Conservation (phyloP, 2,329 filamentous ascomycete genomes). For the Hypoxylon sp. region DNA sequence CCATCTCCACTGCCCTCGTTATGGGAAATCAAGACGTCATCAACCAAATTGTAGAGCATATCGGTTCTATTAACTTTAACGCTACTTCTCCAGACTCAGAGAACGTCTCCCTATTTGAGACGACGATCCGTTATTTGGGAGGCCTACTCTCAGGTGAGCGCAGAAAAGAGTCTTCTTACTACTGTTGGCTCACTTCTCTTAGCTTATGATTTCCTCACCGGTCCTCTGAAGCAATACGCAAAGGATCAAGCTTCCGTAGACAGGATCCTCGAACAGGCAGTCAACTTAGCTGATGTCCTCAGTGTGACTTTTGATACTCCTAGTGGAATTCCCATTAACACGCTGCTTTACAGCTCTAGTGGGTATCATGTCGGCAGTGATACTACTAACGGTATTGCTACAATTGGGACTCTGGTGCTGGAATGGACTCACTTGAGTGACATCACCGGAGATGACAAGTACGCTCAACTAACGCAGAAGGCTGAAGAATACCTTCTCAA, state of each 20-base stretch:
- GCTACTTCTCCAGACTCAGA: constrained; percentile 64
- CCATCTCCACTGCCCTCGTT: constrained; percentile 82
- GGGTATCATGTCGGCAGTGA: constrained; percentile 63
- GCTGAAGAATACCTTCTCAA: constrained; percentile 79
- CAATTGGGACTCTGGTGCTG: constrained; percentile 82
- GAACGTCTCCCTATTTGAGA: constrained; percentile 85
- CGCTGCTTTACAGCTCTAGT: constrained; percentile 71
- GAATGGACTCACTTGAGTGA: constrained; percentile 89
- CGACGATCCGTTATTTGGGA: constrained; percentile 88
- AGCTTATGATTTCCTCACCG: constrained; percentile 80
- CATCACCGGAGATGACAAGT: constrained; percentile 76
- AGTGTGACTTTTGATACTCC: constrained; percentile 84
- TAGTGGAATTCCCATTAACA: constrained; percentile 81
- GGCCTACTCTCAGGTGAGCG: constrained; percentile 79
- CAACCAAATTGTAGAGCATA: constrained; percentile 77
- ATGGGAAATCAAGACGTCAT: constrained; percentile 80
- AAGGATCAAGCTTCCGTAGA: constrained; percentile 64
- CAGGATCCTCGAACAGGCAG: constrained; percentile 75
- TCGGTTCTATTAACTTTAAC: constrained; percentile 80
- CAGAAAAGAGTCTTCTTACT: constrained; percentile 14
- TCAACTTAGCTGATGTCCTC: constrained; percentile 78
- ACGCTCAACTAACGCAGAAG: constrained; percentile 75
- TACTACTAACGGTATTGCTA: constrained; percentile 79
- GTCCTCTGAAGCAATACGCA: constrained; percentile 70
- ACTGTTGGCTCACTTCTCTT: constrained; percentile 28